Evolutionary conservation across 768 basidiomycete genomes (phyloP).

Genomic region (Rhizopogon rudus): DNA sequence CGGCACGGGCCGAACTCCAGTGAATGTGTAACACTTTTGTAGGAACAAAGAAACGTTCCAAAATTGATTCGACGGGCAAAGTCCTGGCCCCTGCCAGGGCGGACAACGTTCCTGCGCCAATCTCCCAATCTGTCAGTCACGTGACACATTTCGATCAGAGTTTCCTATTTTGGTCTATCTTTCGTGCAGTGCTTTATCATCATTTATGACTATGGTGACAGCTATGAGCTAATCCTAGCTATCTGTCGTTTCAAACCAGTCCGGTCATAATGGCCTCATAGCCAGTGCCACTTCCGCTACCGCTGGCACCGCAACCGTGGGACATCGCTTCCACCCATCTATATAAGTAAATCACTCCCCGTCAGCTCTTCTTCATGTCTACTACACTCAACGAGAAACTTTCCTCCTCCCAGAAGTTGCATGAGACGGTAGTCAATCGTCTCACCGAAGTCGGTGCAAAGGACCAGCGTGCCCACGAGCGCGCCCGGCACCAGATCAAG

Average conservation of each 20-base stretch:
- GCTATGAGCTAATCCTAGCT: neutral
- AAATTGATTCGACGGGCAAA: too few species aligned
- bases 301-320: slow-evolving; percentile 8
- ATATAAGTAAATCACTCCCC: slow-evolving; percentile 23
- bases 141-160: neutral
- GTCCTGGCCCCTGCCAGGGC: too few species aligned
- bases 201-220: slow-evolving; percentile 4
- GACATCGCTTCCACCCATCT: slow-evolving; percentile 8
- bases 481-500: slow-evolving; percentile 28
- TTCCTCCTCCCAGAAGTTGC: slow-evolving; percentile 9
- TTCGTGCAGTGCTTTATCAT: slow-evolving; percentile 17
- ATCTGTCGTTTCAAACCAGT: neutral
- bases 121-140: neutral
- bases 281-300: neutral
- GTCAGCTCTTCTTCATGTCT: slow-evolving; percentile 21
- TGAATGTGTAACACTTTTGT: too few species aligned
- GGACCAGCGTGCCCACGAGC: slow-evolving; percentile 28
- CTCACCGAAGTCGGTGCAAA: slow-evolving; percentile 16
- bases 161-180: slow-evolving; percentile 11
- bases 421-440: slow-evolving; percentile 15
- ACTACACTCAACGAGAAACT: slow-evolving; percentile 17
- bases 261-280: neutral
- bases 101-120: too few species aligned
- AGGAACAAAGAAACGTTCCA: slow-evolving; percentile 20
- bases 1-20: too few species aligned